Evolutionary conservation across 306 rosid genomes (phyloP), one percentile per base, ranked within the genome.

Genomic region (Glycyrrhiza uralensis): DNA sequence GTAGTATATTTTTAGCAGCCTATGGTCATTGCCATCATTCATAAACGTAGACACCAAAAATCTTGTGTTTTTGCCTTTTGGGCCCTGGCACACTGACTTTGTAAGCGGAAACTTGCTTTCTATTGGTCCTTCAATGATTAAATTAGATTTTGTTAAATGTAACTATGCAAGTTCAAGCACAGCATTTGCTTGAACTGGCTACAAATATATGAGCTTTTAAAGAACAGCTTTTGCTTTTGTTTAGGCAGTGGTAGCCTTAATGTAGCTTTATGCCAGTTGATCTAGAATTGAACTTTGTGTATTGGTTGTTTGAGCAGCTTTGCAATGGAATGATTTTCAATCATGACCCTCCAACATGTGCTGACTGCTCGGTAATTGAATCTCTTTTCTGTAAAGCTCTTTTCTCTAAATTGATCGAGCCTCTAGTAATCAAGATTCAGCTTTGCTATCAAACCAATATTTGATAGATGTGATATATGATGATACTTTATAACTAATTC

Each of bases 241-340:
- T 19, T 54, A 50, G 46, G 69, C 14, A 65, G 45, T 52, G 24
- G 7, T 74, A 22, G 39, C 15, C 38, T 76, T 73, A 15, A 14
- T 24, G 29, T 59, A 50, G 41, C 47, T 28, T 76, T 26, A 30
- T n/a, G 67, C 82, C 18, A 36, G 66, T 68, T 41, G 36, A 47
- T 70, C 78, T 63, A 7, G 64, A 68, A 72, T 66, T 86, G 69
- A 71, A 39, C 57, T 74, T 62, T 70, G 36, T 77, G 72, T 67
- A 24, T 72, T 85, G 77, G 66, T 76, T 58, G 52, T 78, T 57
- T 71, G 89, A 68, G 66, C 97, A 94, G 99, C 96, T 91, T 19
- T 94, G 99, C 50, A 84, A 85, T 84, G 90, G 85, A 82, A 86
- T 94, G 97, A 60, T 88, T 82, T 94, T 94, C 88, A 91, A 94